These are phyloP conservation scores for Volvariella surrecta DNA, from an alignment of 1,284 basidiomycete genomes.

Conservation along the genomic window DNA sequence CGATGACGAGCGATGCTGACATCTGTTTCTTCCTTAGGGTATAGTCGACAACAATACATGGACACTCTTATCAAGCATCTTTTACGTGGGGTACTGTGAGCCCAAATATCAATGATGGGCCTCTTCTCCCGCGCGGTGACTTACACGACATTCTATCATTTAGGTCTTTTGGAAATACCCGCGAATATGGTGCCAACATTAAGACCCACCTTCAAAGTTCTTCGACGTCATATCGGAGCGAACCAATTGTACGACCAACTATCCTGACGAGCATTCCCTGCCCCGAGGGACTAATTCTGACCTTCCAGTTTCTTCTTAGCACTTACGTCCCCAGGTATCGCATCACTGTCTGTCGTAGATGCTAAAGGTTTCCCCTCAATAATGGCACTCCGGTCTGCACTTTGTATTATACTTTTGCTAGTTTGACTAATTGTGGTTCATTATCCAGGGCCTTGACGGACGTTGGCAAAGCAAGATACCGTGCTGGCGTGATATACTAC, in stretches of 20 bases:
- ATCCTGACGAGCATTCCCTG: too few species aligned
- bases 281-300: slow-evolving; percentile 9
- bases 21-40: slow-evolving; percentile 21
- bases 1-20: too few species aligned
- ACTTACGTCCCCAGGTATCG: slow-evolving; percentile 12
- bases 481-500: slow-evolving; percentile 50
- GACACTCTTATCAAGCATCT: slow-evolving; percentile 46
- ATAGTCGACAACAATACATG: slow-evolving; percentile 43
- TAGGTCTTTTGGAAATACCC: slow-evolving; percentile 48
- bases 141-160: background rate
- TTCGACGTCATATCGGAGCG: slow-evolving; percentile 46
- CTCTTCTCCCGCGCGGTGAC: too few species aligned
- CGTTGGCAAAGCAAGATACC: slow-evolving; percentile 40
- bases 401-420: background rate
- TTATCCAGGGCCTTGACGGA: slow-evolving; percentile 35
- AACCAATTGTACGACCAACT: slow-evolving; percentile 35
- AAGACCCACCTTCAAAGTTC: slow-evolving; percentile 24
- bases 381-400: slow-evolving; percentile 32
- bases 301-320: background rate
- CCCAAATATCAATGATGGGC: background rate
- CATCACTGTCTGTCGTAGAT: slow-evolving; percentile 43
- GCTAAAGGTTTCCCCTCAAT: slow-evolving; percentile 42
- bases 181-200: slow-evolving; percentile 24
- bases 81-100: slow-evolving; percentile 51
- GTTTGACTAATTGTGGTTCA: background rate